A percentile compares a stretch with the other conserved stretches of the same genome.
phyloP scores from a whole-genome alignment of 768 basidiomycete species.

The Mycena sanguinolenta region DNA sequence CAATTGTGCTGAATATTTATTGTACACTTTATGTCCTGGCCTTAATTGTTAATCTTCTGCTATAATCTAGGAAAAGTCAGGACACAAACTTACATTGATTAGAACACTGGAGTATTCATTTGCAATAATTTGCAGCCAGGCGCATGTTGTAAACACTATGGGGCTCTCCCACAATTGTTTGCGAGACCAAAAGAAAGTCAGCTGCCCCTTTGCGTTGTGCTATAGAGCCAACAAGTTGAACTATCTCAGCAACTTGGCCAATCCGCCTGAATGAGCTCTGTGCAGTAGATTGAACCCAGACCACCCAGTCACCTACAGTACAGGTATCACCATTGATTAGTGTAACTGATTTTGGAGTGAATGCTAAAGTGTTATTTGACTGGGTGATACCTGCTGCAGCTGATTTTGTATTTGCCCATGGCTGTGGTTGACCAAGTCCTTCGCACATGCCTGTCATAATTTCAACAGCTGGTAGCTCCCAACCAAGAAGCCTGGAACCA shows the following conservation, averaged over 20 bases:
- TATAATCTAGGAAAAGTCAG: no score
- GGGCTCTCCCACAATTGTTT: slow-evolving; percentile 2
- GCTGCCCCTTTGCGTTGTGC: neutral
- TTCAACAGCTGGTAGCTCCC: neutral
- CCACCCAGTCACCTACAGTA: slow-evolving; percentile 43
- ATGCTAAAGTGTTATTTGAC: no score
- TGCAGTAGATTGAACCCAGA: neutral
- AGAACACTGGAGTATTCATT: no score
- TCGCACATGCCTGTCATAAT: slow-evolving; percentile 3
- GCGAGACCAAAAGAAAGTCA: slow-evolving; percentile 5
- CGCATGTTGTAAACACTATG: slow-evolving; percentile 20
- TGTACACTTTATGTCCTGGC: no score
- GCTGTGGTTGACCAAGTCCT: neutral
- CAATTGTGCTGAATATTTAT: no score
- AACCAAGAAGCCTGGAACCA: slow-evolving; percentile 4
- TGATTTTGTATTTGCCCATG: neutral
- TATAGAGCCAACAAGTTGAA: neutral
- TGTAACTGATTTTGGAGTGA: no score
- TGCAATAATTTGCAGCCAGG: neutral
- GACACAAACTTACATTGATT: no score
- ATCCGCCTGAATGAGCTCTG: neutral
- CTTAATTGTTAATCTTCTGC: no score
- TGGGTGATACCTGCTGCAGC: no score
- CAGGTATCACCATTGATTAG: no score
- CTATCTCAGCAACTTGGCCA: neutral